Conservation (phyloP, 2,329 filamentous ascomycete species). For the Xylaria sp. region DNA sequence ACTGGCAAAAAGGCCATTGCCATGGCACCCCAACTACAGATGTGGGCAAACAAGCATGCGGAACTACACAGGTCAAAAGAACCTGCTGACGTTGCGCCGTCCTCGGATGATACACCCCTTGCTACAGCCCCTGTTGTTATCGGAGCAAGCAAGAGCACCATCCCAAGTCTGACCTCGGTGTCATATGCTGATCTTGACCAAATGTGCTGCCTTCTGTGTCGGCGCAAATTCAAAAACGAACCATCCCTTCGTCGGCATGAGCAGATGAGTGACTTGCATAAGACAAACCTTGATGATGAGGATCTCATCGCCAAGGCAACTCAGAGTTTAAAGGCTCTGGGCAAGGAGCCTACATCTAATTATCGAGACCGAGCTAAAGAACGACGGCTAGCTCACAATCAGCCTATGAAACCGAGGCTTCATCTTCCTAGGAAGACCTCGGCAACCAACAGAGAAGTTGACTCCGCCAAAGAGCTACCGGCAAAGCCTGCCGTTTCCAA, state of each 20-base stretch:
- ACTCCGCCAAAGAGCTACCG: conserved; percentile 51
- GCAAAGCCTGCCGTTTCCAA: conserved; percentile 62
- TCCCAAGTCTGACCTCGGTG: conserved; percentile 52
- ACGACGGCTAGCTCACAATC: conserved; percentile 69
- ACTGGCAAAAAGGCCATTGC: conserved; percentile 62
- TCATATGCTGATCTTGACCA: conserved; percentile 69
- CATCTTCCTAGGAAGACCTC: conserved; percentile 45
- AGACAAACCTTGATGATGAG: conserved; percentile 48
- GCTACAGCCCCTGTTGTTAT: conserved; percentile 44
- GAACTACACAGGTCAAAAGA: conserved; percentile 68
- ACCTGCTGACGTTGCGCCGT: conserved; percentile 45
- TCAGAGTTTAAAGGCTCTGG: conserved; percentile 48
- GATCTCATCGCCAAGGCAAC: conserved; percentile 47
- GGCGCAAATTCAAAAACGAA: conserved; percentile 54
- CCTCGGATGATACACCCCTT: conserved; percentile 47
- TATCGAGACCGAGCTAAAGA: conserved; percentile 77
- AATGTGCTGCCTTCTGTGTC: conserved; percentile 56
- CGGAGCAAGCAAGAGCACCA: conserved; percentile 32
- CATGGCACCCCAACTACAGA: conserved; percentile 72
- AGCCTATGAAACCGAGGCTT: conserved; percentile 64
- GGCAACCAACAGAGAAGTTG: conserved; percentile 50
- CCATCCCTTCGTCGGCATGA: conserved; percentile 57
- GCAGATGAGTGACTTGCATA: conserved; percentile 57
- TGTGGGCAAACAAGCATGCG: conserved; percentile 76
- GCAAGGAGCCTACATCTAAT: conserved; percentile 50